Evolutionary conservation across 179 eudicot genomes (phyloP), one percentile per base, ranked within the genome.

Genomic region (Drosera spatulata): DNA sequence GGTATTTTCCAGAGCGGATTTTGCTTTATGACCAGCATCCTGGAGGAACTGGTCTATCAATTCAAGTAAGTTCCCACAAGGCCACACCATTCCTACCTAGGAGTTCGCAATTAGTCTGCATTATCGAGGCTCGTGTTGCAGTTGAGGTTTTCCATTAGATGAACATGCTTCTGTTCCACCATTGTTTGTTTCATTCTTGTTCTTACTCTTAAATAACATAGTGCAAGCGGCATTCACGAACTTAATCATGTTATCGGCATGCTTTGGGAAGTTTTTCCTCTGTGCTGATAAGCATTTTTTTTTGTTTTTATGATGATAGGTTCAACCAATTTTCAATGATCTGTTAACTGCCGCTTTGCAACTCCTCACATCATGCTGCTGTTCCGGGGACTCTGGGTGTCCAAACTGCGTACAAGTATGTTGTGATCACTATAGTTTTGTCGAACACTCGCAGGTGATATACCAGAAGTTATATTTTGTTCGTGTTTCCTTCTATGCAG

Each of bases 1-100:
- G 97, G 66, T 75, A 81, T 71, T 57, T 74, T 53, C 88, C 94
- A 43, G 97, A 85, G 74, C 86, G 97, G 71, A 78, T 93, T 69
- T 71, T 93, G 44, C 76, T 93, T 40, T 89, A 93, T 67, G 99
- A 93, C 74, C 85, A 74, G 63, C 94, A 72, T 72, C 95, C 95
- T 66, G 99, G 99, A 70, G 97, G 99, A 58, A 78, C 88, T 53
- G 97, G 99, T 65, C 79, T 86, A 66, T 86, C 97, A 59, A 68
- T 67, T 74, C 91, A 85, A 85, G 99, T 85, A 72, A 72, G 76
- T 52, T 61, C 51, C 50, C 60, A 4, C 22, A 10, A 44, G 53
- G n/a, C 53, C 33, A 22, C 33, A 22, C 33, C 33, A 22, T 22
- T 22, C 33, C 33, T 22, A 22, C 33, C 33, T 22, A 22, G 33